Evolutionary conservation across 2,329 filamentous ascomycete species (phyloP), one percentile per base, ranked within the genome.

Genomic region (Byssoonygena ceratinophila): DNA sequence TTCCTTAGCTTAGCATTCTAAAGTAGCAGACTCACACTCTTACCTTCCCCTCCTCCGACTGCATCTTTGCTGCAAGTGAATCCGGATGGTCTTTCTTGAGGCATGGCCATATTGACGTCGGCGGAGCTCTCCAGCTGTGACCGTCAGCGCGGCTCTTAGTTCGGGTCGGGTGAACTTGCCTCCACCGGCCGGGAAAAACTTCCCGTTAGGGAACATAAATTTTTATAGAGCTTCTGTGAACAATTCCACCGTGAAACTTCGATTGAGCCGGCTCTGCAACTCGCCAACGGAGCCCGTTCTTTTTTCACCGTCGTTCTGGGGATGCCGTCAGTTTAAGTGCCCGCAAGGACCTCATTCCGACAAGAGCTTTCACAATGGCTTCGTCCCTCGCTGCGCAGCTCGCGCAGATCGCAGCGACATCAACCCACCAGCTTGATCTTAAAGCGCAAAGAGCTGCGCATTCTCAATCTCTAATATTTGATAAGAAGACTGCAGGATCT

Each of bases 391-490:
- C 91, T 71, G 83, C 87, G 74, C 94, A 98, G 79, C 76, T 99
- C 74, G 87, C 90, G 75, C 83, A 87, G 67, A 90, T 98, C 66
- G 87, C 90, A 61, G 83, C 85, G 59, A 87, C 86, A 64, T 94
- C 88, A 62, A 94, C 90, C 61, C 84, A 90, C 66, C 85, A 91
- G 60, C 80, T 97, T 63, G 87, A 97, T 67, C 78, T 95, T 61
- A 95, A 94, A 72, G 87, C 90, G 63, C 89, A 96, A 73, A 91
- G 89, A 70, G 81, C 85, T 56, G 82, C 87, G 57, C 92, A 98
- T 72, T 87, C 87, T 59, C 91, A 96, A 70, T 98, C 92, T 50
- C 74, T 99, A 56, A 87, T 99, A 55, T 98, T 94, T 74, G 90
- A 95, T 61, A 79, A 86, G 55, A 81, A 83, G 64, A 77, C 91